Conservation (phyloP, 352 stramenopile genomes). For the Pythium chondricola region DNA sequence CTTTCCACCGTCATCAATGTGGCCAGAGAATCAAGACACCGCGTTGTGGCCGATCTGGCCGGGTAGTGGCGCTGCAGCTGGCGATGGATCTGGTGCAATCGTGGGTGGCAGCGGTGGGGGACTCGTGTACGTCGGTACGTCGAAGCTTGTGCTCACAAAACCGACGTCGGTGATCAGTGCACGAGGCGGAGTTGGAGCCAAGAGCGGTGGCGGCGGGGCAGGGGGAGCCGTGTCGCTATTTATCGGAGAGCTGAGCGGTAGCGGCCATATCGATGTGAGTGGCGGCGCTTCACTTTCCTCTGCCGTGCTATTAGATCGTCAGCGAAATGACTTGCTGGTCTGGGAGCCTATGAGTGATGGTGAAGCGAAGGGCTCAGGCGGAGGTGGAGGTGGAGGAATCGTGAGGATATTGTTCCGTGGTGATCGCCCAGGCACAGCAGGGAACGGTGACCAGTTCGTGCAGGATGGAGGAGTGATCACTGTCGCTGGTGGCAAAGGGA, state of each 20-base stretch:
- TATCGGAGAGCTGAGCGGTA: slow-evolving; percentile 48
- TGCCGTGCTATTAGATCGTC: background rate
- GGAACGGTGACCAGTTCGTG: slow-evolving; percentile 25
- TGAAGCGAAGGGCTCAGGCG: slow-evolving; percentile 39
- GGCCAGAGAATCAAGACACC: background rate
- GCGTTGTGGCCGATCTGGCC: slow-evolving; percentile 20
- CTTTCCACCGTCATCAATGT: slow-evolving; percentile 5
- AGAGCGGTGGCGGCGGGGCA: slow-evolving; percentile 62
- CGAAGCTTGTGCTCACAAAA: slow-evolving; percentile 40
- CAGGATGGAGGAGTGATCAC: slow-evolving; percentile 19
- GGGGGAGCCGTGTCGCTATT: slow-evolving; percentile 61
- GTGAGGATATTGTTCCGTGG: slow-evolving; percentile 19
- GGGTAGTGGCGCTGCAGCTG: slow-evolving; percentile 18
- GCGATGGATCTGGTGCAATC: slow-evolving; percentile 31
- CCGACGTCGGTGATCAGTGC: slow-evolving; percentile 34
- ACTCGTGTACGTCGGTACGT: slow-evolving; percentile 58
- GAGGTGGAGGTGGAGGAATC: slow-evolving; percentile 22
- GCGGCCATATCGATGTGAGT: slow-evolving; percentile 46
- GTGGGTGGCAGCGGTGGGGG: slow-evolving; percentile 63
- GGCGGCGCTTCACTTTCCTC: slow-evolving; percentile 30
- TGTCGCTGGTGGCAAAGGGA: slow-evolving; percentile 16
- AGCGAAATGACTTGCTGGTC: slow-evolving; percentile 3
- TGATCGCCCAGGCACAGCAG: slow-evolving; percentile 14
- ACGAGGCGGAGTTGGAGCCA: slow-evolving; percentile 41
- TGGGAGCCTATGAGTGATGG: slow-evolving; percentile 20